Evolutionary conservation across 495 filamentous ascomycete genomes (phyloP).

Genomic region (Cladorrhinum samala): DNA sequence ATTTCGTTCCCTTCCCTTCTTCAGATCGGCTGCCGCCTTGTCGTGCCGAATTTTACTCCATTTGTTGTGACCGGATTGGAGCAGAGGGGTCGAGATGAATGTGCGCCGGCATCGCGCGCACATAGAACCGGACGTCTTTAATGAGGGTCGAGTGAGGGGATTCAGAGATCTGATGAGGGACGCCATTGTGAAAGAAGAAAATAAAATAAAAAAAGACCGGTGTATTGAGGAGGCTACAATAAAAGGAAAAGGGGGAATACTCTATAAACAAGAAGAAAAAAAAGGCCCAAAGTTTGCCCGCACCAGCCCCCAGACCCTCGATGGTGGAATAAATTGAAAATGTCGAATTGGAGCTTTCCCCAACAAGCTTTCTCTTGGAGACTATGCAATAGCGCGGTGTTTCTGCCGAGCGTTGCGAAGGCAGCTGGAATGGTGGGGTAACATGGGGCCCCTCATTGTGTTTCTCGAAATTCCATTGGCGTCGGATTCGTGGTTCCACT

Average conservation of each 20-base stretch:
- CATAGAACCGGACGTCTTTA: constrained; percentile 13
- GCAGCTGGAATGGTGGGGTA: constrained; percentile 9
- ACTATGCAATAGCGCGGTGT: constrained; percentile 11
- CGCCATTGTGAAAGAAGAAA: constrained; percentile 12
- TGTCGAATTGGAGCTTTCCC: constrained; percentile 2
- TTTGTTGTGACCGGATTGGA: constrained; percentile 71
- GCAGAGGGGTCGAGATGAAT: constrained; percentile 47
- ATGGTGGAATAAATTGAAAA: background rate
- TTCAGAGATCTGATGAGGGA: constrained; percentile 12
- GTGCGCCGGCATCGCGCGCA: constrained; percentile 41
- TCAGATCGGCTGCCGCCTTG: constrained; percentile 72
- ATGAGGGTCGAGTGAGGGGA: constrained; percentile 4
- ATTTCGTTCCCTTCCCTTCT: constrained; percentile 45
- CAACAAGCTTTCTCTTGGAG: background rate
- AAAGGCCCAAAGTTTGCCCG: background rate
- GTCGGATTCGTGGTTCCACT: constrained; percentile 1
- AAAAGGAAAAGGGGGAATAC: background rate
- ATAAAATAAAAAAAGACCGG: background rate
- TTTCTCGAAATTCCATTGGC: constrained; percentile 12
- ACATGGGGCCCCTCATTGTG: constrained; percentile 1
- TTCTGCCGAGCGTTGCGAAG: constrained; percentile 6
- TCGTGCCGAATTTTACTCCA: constrained; percentile 96
- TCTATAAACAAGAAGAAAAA: background rate
- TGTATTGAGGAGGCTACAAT: too few species aligned
- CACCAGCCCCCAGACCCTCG: background rate